Percentiles rank a stretch among this genome's conserved stretches.
phyloP scores from a whole-genome alignment of 805 yeast species.

The Osmozyma mogii region DNA sequence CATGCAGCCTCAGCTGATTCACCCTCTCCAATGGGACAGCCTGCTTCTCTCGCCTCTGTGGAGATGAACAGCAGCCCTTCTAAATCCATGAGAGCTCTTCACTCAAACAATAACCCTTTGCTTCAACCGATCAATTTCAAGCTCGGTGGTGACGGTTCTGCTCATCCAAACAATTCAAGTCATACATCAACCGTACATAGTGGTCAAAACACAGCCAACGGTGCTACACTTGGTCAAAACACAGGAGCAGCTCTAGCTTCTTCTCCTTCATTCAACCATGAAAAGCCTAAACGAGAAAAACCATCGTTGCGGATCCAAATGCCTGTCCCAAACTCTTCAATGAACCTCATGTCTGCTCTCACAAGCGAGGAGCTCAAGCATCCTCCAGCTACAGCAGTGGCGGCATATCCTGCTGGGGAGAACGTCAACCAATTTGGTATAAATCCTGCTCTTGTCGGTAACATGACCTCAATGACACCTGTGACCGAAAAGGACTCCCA shows the following conservation, averaged over 20 bases:
- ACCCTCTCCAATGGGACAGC: slow-evolving; percentile 2
- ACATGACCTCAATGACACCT: slow-evolving; percentile 68
- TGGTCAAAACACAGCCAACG: too few relatives aligned
- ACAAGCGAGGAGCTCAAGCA: slow-evolving; percentile 21
- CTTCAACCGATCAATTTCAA: slow-evolving; percentile 50
- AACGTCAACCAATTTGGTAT: slow-evolving; percentile 64
- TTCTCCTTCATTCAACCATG: background rate
- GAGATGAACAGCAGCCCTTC: slow-evolving; percentile 28
- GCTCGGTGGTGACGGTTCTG: slow-evolving; percentile 8
- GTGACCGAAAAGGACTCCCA: slow-evolving; percentile 48
- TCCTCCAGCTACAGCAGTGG: too few relatives aligned
- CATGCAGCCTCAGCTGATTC: slow-evolving; percentile 24
- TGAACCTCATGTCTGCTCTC: slow-evolving; percentile 29
- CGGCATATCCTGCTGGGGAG: too few relatives aligned
- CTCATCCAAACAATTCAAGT: too few relatives aligned
- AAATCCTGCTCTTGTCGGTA: slow-evolving; percentile 41
- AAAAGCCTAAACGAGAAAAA: slow-evolving; percentile 28
- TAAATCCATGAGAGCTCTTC: slow-evolving; percentile 44
- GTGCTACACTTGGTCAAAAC: too few relatives aligned
- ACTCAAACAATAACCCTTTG: slow-evolving; percentile 36
- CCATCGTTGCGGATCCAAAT: slow-evolving; percentile 61
- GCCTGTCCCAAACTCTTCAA: slow-evolving; percentile 56
- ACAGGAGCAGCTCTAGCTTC: background rate
- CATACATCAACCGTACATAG: too few relatives aligned
- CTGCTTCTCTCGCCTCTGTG: slow-evolving; percentile 6